phyloP scores from a whole-genome alignment of 306 rosid genomes.

The Acacia acuminata region DNA sequence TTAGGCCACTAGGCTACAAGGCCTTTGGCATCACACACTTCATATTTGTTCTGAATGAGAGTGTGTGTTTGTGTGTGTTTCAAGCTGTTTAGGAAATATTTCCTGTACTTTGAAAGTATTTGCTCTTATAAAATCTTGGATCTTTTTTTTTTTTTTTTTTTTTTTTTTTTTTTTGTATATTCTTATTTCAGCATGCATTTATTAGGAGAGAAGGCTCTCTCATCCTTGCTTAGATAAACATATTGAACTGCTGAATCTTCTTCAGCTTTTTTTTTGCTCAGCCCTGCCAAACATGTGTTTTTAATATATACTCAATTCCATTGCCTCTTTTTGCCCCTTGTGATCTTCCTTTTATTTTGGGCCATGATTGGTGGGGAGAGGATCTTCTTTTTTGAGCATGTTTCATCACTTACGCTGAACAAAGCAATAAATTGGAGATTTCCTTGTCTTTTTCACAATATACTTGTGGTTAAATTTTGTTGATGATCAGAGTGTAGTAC shows the following conservation, averaged over 20 bases:
- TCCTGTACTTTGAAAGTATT: background rate
- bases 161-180: too few species aligned
- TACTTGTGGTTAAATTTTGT: background rate
- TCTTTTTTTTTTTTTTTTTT: too few species aligned
- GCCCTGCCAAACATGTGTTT: background rate
- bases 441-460: background rate
- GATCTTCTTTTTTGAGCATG: background rate
- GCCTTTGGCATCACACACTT: background rate
- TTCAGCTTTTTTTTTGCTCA: background rate
- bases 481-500: background rate
- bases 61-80: too few species aligned
- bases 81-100: background rate
- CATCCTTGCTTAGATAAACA: background rate
- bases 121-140: too few species aligned
- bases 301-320: background rate
- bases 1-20: too few species aligned
- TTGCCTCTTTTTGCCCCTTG: slow-evolving; percentile 10
- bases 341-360: slow-evolving; percentile 3
- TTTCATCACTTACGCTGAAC: background rate
- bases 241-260: background rate
- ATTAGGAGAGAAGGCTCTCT: background rate
- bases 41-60: background rate
- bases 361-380: background rate
- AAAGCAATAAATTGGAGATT: slow-evolving; percentile 1
- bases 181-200: background rate